Percentiles rank a stretch among this genome's conserved stretches.
phyloP scores from a whole-genome alignment of 805 yeast species.

The Candida xyloterini region DNA sequence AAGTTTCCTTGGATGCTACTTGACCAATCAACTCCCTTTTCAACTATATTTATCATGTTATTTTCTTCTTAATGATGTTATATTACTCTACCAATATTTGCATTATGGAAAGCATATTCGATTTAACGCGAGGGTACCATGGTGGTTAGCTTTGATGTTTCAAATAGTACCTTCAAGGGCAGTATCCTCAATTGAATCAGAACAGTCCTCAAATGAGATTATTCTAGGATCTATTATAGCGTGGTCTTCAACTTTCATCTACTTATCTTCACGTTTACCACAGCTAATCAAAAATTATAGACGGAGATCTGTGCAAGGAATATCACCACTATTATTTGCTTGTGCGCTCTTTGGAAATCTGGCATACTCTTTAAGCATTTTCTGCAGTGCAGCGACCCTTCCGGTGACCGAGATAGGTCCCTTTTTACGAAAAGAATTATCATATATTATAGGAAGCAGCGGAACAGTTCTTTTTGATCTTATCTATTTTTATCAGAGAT shows the following conservation, averaged over 20 bases:
- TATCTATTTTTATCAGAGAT: conserved; percentile 62
- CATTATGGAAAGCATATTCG: conserved; percentile 49
- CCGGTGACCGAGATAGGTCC: conserved; percentile 27
- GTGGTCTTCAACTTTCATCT: conserved; percentile 75
- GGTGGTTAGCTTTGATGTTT: conserved; percentile 17
- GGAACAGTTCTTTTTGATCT: conserved; percentile 83
- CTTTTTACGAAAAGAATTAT: conserved; percentile 68
- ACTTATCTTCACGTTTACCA: conserved; percentile 78
- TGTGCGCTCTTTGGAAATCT: conserved; percentile 78
- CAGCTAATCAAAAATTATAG: conserved; percentile 74
- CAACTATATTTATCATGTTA: conserved; percentile 72
- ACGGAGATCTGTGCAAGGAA: conserved; percentile 82
- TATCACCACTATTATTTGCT: conserved; percentile 74
- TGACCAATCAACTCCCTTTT: conserved; percentile 78
- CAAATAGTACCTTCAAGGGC: conserved; percentile 30
- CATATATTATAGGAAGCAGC: conserved; percentile 79
- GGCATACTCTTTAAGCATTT: conserved; percentile 71
- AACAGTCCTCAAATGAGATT: background rate
- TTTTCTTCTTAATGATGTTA: conserved; percentile 67
- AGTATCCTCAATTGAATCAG: background rate
- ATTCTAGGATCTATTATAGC: conserved; percentile 47
- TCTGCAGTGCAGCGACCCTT: conserved; percentile 56
- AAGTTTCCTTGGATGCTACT: conserved; percentile 60
- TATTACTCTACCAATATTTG: conserved; percentile 67
- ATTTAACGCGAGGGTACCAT: conserved; percentile 1